Base-by-base conservation (phyloP, 805 yeast species). In the Hanseniaspora lindneri region DNA sequence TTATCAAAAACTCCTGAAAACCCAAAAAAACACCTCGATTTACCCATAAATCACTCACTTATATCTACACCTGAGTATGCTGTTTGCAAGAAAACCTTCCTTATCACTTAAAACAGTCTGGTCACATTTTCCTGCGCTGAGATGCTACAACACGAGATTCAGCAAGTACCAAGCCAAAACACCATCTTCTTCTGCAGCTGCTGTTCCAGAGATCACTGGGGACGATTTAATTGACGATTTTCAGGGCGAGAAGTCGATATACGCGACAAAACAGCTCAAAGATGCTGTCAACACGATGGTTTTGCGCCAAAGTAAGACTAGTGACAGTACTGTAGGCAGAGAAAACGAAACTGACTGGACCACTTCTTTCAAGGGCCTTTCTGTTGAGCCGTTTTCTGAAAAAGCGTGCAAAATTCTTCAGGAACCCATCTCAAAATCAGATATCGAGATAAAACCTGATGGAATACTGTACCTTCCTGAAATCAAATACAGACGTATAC, bases 361-460 rank as follows among this genome's bases (percentile, higher is more conserved):
- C 11, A 79, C 75, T 23, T 83, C 95, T 2, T 92, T 80, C 68
- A 81, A 76, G 56, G 97, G 97, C 0, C 67, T 92, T 29, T 95
- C 95, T 5, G 66, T 76, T 3, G 75, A 71, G n/a, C 80, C 96
- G 1, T 89, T 92, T 58, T 66, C 78, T 3, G 69, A 69, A 14
- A 75, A 76, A 35, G 70, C 79, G 0, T 78, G 76, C 48, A 73
- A 74, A 23, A 69, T 76, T n/a, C 66, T 92, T 16, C 60, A 77
- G 47, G 75, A 79, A 6, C 75, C 80, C 0, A 60, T 92, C n/a
- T 73, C 71, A 0, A 71, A 75, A 5, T 72, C 72, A 24, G 96
- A 89, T 56, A 78, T 92, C 46, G 98, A 92, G 62, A 82, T 92
- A 54, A 92, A 89, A 52, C 97, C 97, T 0, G 98, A 92, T 62